Conservation (phyloP, 257 asterid species). For the Marsdenia floribunda region DNA sequence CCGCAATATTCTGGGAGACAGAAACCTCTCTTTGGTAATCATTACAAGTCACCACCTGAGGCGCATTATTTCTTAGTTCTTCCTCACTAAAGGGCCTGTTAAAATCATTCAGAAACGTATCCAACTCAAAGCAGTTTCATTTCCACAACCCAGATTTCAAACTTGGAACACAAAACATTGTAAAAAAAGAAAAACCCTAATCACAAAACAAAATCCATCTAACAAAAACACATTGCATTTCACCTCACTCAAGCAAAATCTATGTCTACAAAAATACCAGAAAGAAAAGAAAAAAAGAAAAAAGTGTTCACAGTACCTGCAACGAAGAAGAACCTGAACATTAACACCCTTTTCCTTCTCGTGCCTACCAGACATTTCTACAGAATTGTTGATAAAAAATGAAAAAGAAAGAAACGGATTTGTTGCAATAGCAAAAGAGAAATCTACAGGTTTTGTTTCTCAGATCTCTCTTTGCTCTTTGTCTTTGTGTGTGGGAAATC, state of each 20-base stretch:
- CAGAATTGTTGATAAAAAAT: not conserved
- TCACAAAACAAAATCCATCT: slow-evolving; percentile 10
- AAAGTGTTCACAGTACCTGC: slow-evolving; percentile 45
- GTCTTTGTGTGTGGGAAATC: slow-evolving; percentile 16
- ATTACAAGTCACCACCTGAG: slow-evolving; percentile 81
- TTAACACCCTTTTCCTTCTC: slow-evolving; percentile 87
- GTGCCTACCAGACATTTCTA: slow-evolving; percentile 54
- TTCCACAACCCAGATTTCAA: not conserved
- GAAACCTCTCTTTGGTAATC: slow-evolving; percentile 78
- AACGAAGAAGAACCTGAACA: slow-evolving; percentile 95
- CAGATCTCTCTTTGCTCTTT: slow-evolving; percentile 12
- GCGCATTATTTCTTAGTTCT: slow-evolving; percentile 77
- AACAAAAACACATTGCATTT: not conserved
- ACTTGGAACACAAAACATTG: not conserved
- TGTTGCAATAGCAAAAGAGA: not conserved
- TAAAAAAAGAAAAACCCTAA: not conserved
- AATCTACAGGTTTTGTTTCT: slow-evolving; percentile 1
- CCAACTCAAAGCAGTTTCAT: not conserved
- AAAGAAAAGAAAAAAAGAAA: not conserved
- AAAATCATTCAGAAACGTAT: slow-evolving; percentile 10
- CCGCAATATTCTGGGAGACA: slow-evolving; percentile 80
- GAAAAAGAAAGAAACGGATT: not conserved
- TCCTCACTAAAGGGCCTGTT: slow-evolving; percentile 86
- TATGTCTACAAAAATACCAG: not conserved
- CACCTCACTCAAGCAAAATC: not conserved